Evolutionary conservation across 1,284 basidiomycete genomes (phyloP), one percentile per base, ranked within the genome.

Genomic region (Ceratobasidium sp.): DNA sequence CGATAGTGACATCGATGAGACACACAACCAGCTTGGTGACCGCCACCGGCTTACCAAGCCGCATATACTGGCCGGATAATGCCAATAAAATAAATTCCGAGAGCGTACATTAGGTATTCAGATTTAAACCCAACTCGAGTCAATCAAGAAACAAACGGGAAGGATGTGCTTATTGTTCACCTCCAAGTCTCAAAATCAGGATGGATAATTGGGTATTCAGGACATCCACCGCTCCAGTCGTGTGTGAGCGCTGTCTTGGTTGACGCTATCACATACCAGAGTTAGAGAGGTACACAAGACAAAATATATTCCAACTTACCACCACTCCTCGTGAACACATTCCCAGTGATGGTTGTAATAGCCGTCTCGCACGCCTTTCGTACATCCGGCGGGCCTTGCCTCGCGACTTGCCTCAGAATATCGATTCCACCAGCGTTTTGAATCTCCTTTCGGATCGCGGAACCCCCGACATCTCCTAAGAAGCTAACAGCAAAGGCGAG

Each of bases 351-450:
- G 10, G 64, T 78, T 17, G 78, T 80, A 23, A 80, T 70, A 1
- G 79, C 79, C 52, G 79, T 70, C 33, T 68, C 67, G 57, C 79
- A 77, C 46, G 76, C 75, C 54, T 77, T 79, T 0, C 74, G 68
- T 23, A 80, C 79, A 28, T 80, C 75, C 13, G 70, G 67, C 13
- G 65, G 67, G 5, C 64, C 78, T 26, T 61, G 67, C 38, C 52
- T 52, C 26, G 76, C 79, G 38, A 80, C 78, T 23, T 74, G 77
- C 46, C 62, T 80, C 57, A 80, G 46, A 38, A 80, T 78, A 44
- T 78, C 78, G 17, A 80, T 73, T n/a, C 79, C 79, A 15, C 79
- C 79, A 23, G 78, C 79, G 38, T 78, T 44, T 44, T 79, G 65
- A 57, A 80, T 80, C 50, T 80, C 79, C 54, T 78, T 80, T 9